These are phyloP conservation scores for Setaria viridis DNA, from an alignment of 202 grass and related monocot genomes.

Conservation along the genomic window DNA sequence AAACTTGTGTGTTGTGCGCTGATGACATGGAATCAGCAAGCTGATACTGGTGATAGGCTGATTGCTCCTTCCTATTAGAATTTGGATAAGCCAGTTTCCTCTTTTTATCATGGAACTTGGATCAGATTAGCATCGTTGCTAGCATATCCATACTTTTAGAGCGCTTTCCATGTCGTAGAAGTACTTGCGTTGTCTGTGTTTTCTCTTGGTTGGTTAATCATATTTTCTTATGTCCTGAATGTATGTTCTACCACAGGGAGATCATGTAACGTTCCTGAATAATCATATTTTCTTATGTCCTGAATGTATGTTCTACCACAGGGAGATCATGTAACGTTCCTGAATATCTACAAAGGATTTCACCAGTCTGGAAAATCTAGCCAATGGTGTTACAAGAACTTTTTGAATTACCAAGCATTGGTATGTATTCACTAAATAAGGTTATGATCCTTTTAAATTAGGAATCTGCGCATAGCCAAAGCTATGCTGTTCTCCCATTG, in stretches of 20 bases:
- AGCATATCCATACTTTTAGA: constrained; percentile 13
- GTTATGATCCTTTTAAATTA: constrained; percentile 9
- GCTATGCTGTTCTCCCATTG: constrained; percentile 24
- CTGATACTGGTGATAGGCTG: constrained; percentile 8
- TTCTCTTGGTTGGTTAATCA: constrained; percentile 22
- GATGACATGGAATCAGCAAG: constrained; percentile 20
- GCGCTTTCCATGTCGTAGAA: constrained; percentile 23
- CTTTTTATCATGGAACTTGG: background rate
- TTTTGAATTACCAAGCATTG: constrained; percentile 93
- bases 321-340: constrained; percentile 94
- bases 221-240: constrained; percentile 30
- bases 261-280: constrained; percentile 95
- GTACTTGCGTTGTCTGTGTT: constrained; percentile 9
- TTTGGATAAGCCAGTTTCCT: background rate
- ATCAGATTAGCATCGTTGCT: background rate
- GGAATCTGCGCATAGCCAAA: constrained; percentile 28
- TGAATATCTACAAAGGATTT: constrained; percentile 98
- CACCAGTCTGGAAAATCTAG: constrained; percentile 89
- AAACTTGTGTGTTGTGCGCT: background rate
- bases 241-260: constrained; percentile 62
- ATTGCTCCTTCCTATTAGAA: background rate
- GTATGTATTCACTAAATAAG: constrained; percentile 53
- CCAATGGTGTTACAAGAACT: constrained; percentile 99
- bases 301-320: constrained; percentile 44
- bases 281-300: constrained; percentile 20